A percentile compares a stretch with the other conserved stretches of the same genome.
Conservation (phyloP, 2,329 filamentous ascomycete genomes). For the Diaporthe sp. region DNA sequence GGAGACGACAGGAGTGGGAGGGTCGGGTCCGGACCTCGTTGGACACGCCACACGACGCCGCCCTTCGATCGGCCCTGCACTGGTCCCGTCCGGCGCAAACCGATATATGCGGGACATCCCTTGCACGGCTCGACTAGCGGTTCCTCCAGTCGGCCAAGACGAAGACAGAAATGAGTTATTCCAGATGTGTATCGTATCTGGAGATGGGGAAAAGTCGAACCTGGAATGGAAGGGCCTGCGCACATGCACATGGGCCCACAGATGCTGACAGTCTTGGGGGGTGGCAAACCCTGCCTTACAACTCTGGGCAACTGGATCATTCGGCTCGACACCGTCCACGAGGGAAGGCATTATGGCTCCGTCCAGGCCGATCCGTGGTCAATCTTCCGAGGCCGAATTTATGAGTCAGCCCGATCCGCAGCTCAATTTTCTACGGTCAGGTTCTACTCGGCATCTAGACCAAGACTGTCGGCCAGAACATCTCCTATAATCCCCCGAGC, state of each 20-base stretch:
- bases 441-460: background rate
- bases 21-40: constrained; percentile 17
- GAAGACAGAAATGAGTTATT: background rate
- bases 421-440: background rate
- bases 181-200: background rate
- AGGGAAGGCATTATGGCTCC: background rate
- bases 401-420: constrained; percentile 7
- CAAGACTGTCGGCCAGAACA: background rate
- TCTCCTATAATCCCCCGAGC: background rate
- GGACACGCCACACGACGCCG: constrained; percentile 8
- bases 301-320: background rate
- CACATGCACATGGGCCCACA: background rate
- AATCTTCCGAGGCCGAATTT: background rate
- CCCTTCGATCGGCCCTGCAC: constrained; percentile 16
- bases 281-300: constrained; percentile 10
- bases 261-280: constrained; percentile 5
- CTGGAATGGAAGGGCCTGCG: background rate
- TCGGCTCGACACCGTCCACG: background rate
- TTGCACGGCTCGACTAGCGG: constrained; percentile 18
- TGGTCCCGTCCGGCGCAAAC: constrained; percentile 23
- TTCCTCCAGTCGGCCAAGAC: background rate
- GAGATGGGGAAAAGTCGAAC: background rate
- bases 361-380: background rate
- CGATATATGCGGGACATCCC: constrained; percentile 21
- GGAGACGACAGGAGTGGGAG: background rate